Percentiles rank a stretch among this genome's conserved stretches.
These are phyloP conservation scores for Phytopythium delawarense DNA, from an alignment of 352 stramenopile species.

Conservation along the genomic window DNA sequence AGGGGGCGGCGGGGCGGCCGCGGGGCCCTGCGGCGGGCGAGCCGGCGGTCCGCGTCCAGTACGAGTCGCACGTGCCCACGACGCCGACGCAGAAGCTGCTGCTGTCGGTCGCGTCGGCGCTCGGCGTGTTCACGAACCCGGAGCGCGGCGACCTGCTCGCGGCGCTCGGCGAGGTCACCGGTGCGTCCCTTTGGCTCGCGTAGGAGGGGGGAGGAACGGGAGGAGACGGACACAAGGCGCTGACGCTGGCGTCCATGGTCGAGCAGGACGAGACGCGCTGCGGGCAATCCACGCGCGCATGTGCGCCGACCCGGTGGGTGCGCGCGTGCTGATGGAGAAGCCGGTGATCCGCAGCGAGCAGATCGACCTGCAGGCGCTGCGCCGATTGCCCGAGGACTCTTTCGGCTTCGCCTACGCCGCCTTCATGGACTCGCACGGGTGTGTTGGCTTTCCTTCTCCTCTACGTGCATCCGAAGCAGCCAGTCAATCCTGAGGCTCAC, in stretches of 20 bases:
- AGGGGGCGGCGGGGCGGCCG: neutral
- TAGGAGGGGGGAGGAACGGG: neutral
- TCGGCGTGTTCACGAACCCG: conserved; percentile 90
- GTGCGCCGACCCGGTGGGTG: conserved; percentile 79
- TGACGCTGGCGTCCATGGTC: too few relatives aligned
- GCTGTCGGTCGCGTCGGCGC: conserved; percentile 82
- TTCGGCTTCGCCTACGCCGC: conserved; percentile 90
- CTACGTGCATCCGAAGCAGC: too few relatives aligned
- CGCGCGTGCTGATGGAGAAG: conserved; percentile 86
- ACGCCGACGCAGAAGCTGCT: conserved; percentile 83
- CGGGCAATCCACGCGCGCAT: conserved; percentile 83
- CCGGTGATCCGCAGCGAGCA: conserved; percentile 73
- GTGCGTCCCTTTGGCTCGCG: conserved; percentile 7
- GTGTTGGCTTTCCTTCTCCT: conserved; percentile 1
- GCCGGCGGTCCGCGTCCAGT: conserved; percentile 52
- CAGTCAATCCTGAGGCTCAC: too few relatives aligned
- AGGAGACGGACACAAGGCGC: neutral
- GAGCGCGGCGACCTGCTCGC: conserved; percentile 95
- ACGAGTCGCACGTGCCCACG: conserved; percentile 72
- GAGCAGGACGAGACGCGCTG: conserved; percentile 69
- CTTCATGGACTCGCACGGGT: conserved; percentile 90
- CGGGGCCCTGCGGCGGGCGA: conserved; percentile 34
- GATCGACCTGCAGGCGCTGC: conserved; percentile 72
- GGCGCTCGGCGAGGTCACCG: conserved; percentile 93
- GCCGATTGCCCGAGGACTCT: conserved; percentile 58